phyloP scores from a whole-genome alignment of 73 alveolate genomes.

The Paramecium pentaurelia region DNA sequence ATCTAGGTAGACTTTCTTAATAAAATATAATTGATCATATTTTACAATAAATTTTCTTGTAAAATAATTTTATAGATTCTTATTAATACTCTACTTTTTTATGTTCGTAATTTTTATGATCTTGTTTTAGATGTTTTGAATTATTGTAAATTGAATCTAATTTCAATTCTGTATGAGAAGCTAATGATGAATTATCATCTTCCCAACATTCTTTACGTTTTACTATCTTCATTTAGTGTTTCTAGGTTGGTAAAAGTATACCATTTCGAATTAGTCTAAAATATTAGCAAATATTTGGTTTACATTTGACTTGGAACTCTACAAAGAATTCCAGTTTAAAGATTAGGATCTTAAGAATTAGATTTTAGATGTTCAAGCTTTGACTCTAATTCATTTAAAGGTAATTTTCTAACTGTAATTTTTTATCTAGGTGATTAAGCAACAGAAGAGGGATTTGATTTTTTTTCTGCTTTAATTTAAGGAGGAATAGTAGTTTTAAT shows the following conservation, averaged over 20 bases:
- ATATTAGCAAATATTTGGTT: background rate
- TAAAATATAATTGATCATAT: background rate
- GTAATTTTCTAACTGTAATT: background rate
- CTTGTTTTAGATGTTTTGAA: background rate
- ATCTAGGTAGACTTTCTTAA: background rate
- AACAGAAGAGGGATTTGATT: background rate
- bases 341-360: background rate
- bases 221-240: background rate
- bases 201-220: background rate
- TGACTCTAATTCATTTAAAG: background rate
- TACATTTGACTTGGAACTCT: background rate
- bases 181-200: background rate
- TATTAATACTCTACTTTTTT: background rate
- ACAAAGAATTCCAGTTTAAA: background rate
- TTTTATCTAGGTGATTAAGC: background rate
- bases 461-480: background rate
- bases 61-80: conserved; percentile 34
- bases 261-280: background rate
- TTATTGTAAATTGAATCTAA: background rate
- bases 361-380: background rate
- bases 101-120: background rate
- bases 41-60: background rate
- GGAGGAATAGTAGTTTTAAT: background rate
- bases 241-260: background rate
- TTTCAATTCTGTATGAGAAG: background rate